A percentile compares a stretch with the other conserved stretches of the same genome.
These are phyloP conservation scores for Carallia pectinifolia DNA, from an alignment of 345 rosid species.

Conservation along the genomic window DNA sequence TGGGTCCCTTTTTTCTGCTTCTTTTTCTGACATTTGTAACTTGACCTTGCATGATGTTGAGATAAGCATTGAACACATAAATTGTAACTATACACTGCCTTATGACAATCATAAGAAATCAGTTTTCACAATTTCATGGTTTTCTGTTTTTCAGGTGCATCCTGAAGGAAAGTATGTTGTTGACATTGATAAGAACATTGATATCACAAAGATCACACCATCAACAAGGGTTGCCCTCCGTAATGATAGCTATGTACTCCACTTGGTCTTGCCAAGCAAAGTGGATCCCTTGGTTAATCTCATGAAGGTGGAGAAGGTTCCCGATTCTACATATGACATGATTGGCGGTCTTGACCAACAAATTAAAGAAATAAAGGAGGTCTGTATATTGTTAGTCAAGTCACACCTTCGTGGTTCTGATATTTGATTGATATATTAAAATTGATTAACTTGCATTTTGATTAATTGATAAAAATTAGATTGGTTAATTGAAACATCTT, in stretches of 20 bases:
- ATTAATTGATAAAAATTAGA: too few relatives aligned
- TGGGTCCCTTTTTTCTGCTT: neutral
- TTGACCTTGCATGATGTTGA: neutral
- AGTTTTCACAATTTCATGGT: neutral
- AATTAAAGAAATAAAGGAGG: constrained; percentile 98
- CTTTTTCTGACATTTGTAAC: neutral
- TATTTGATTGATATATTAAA: too few relatives aligned
- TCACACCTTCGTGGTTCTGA: too few relatives aligned
- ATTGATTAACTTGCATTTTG: too few relatives aligned
- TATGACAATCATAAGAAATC: neutral
- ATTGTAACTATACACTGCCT: neutral
- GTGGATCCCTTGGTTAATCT: constrained; percentile 98
- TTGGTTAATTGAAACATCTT: too few relatives aligned
- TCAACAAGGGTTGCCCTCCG: constrained; percentile 98
- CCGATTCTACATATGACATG: constrained; percentile 98
- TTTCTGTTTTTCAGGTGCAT: constrained; percentile 62
- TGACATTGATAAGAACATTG: constrained; percentile 89
- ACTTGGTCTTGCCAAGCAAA: constrained; percentile 85
- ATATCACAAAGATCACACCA: constrained; percentile 88
- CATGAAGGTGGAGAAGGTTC: constrained; percentile 99
- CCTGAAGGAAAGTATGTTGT: constrained; percentile 99
- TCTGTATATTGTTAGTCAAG: constrained; percentile 12
- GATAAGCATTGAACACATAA: neutral
- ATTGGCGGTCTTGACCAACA: constrained; percentile 98
- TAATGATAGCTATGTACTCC: constrained; percentile 97